phyloP scores from a whole-genome alignment of 305 asterid species.

The Solanum hybrid region DNA sequence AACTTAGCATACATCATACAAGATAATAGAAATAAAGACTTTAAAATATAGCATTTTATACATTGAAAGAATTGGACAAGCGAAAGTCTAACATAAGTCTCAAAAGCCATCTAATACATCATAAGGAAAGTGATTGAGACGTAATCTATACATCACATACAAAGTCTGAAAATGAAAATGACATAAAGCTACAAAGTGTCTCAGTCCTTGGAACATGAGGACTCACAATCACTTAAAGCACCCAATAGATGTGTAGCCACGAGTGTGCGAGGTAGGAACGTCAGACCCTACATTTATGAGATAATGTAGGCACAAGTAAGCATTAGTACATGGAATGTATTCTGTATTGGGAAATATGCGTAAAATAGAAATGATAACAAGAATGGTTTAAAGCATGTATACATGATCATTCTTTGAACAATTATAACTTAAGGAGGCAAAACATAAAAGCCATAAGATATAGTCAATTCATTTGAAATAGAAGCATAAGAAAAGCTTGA shows the following conservation, averaged over 20 bases:
- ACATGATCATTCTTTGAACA: not conserved
- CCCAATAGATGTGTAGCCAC: not conserved
- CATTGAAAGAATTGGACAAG: not conserved
- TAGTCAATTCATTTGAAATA: not conserved
- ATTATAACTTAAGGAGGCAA: not conserved
- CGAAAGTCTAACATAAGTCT: not conserved
- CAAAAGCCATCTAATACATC: not conserved
- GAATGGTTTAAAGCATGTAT: not conserved
- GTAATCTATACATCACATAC: not conserved
- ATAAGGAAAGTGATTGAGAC: not conserved
- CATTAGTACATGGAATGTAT: not conserved
- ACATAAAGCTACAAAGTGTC: not conserved
- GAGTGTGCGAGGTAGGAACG: not conserved
- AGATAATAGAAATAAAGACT: not conserved
- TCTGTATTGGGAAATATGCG: not conserved
- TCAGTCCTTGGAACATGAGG: not conserved
- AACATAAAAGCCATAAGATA: not conserved
- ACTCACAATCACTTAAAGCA: not conserved
- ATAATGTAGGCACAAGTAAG: not conserved
- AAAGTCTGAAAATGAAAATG: not conserved
- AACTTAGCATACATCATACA: not conserved
- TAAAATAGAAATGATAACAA: too few relatives aligned
- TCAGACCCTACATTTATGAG: not conserved
- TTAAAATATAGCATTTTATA: not conserved
- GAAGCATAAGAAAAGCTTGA: not conserved